A percentile compares a stretch with the other conserved stretches of the same genome.
phyloP scores from a whole-genome alignment of 2,329 filamentous ascomycete genomes.

The Penicillium capsulatum region DNA sequence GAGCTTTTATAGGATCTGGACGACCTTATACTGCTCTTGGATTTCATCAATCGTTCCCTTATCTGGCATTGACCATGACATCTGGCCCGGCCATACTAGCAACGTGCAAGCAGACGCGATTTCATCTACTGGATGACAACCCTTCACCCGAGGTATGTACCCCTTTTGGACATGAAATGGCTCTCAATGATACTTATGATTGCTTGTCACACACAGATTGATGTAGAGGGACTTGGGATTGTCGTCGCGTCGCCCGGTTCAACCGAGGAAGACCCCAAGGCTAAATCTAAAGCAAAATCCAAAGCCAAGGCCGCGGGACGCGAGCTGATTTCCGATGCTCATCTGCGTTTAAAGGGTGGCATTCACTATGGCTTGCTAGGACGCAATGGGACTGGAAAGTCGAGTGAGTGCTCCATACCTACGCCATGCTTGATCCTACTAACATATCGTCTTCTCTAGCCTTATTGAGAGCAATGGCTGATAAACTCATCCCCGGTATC shows the following conservation, averaged over 20 bases:
- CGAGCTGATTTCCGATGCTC: slow-evolving; percentile 67
- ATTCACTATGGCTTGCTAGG: slow-evolving; percentile 74
- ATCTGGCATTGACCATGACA: slow-evolving; percentile 6
- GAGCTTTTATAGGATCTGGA: no score
- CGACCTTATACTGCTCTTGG: background rate
- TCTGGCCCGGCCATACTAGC: slow-evolving; percentile 47
- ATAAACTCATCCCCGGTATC: slow-evolving; percentile 74
- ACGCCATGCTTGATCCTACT: background rate
- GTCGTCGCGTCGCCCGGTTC: slow-evolving; percentile 50
- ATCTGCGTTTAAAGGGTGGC: slow-evolving; percentile 67
- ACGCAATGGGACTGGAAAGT: slow-evolving; percentile 78
- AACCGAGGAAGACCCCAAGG: slow-evolving; percentile 19
- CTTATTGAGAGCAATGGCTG: slow-evolving; percentile 67
- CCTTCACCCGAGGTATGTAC: slow-evolving; percentile 50
- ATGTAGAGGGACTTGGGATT: slow-evolving; percentile 70
- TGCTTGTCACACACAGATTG: slow-evolving; percentile 53
- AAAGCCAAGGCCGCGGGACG: slow-evolving; percentile 51
- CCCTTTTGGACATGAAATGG: background rate
- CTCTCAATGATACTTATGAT: background rate
- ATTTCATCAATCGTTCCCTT: background rate
- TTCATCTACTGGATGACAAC: slow-evolving; percentile 56
- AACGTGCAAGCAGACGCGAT: slow-evolving; percentile 64
- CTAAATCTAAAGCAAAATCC: slow-evolving; percentile 39
- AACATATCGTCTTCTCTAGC: slow-evolving; percentile 43
- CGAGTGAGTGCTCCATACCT: slow-evolving; percentile 50